Base-by-base conservation (phyloP, 1,139 yeast genomes). In the Geotrichum aggregatum region DNA sequence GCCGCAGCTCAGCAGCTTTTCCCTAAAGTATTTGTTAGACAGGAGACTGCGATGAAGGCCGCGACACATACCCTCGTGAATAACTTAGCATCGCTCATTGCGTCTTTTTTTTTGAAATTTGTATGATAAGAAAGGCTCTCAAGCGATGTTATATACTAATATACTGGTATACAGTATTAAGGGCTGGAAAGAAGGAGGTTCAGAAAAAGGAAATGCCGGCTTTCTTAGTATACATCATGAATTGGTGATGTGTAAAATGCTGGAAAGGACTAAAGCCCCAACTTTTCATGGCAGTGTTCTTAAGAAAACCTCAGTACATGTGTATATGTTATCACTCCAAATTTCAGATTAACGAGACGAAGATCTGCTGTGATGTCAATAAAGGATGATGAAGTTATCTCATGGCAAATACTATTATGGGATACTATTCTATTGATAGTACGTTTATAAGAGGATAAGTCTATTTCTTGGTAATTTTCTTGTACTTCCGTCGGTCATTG, bases 1-100 rank as follows among this genome's bases (percentile, higher is more conserved):
- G 77, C 54, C 75, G 73, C 50, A 82, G 73, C 63, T 82, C 87
- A 11, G 75, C 71, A 22, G 83, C 80, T 64, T 65, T 64, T 47
- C 72, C 71, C 68, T 68, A 52, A 11, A 33, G 28, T 8, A 13
- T 21, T 26, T n/a, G 14, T 34, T 21, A 36, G 46, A 28, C 31
- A 5, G n/a, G 10, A 39, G 7, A 10, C 26, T 4, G 14, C 11
- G 26, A 22, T 2, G 16, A 36, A 28, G 3, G 21, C 10, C 21
- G 21, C 21, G 10, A 21, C 13, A 56, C 66, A 31, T 58, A 63
- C 67, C 54, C 67, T 52, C 38, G 66, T 59, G 53, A 64, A 64
- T 34, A 63, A 54, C 54, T 63, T 64, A 19, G 66, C 66, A 47
- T 64, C 67, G 47, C 63, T 63, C 66, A 63, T 64, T 22, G 31